These are phyloP conservation scores for Alternaria sp. DNA, from an alignment of 2,329 filamentous ascomycete species.

Conservation along the genomic window DNA sequence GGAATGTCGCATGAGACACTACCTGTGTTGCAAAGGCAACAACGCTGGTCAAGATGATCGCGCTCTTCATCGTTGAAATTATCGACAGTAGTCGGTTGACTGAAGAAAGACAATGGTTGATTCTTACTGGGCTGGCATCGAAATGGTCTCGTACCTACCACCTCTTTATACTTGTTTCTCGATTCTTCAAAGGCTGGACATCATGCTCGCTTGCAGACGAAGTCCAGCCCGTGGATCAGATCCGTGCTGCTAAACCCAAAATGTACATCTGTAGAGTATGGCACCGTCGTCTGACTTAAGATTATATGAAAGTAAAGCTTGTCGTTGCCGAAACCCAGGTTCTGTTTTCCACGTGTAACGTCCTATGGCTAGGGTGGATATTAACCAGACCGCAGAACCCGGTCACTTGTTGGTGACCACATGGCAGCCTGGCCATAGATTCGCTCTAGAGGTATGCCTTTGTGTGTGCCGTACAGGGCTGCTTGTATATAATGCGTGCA, in stretches of 20 bases:
- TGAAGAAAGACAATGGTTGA: neutral
- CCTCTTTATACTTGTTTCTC: conserved; percentile 7
- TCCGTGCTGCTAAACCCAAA: neutral
- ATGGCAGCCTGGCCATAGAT: neutral
- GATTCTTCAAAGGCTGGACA: neutral
- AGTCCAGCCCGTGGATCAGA: neutral
- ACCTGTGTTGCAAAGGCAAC: conserved; percentile 41
- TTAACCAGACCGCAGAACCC: conserved; percentile 4
- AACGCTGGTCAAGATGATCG: conserved; percentile 16
- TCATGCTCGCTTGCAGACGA: conserved; percentile 1
- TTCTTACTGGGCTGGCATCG: neutral
- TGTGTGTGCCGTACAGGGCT: neutral
- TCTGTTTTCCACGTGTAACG: conserved; percentile 3
- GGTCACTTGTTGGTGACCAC: conserved; percentile 6
- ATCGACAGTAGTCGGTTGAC: neutral
- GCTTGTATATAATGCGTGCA: conserved; percentile 8
- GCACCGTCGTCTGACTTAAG: conserved; percentile 14
- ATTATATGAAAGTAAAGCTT: conserved; percentile 19
- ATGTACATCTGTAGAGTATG: neutral
- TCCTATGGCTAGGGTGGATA: conserved; percentile 11
- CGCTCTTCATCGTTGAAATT: conserved; percentile 8
- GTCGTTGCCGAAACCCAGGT: conserved; percentile 12
- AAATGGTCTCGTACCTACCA: neutral
- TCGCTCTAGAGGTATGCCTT: neutral
- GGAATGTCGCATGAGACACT: conserved; percentile 41